Conservation (phyloP, 2,329 filamentous ascomycete species). For the Pseudogymnoascus sp. region DNA sequence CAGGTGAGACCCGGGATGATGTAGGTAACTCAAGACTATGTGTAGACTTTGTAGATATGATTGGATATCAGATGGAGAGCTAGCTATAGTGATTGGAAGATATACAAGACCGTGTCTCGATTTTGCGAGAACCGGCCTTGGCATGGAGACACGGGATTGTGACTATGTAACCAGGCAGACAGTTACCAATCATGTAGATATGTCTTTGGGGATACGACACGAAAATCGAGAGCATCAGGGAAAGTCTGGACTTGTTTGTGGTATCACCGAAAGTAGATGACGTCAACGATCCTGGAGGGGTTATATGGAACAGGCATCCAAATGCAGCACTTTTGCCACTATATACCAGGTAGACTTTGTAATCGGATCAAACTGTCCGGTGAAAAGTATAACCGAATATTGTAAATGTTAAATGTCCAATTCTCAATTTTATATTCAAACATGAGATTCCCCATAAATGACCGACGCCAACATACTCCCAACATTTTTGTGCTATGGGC, state of each 20-base stretch:
- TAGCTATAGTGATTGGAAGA: not conserved
- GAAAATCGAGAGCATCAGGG: not conserved
- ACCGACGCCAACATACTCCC: not conserved
- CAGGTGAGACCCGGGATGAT: not conserved
- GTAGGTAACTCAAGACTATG: slow-evolving; percentile 9
- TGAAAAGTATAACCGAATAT: not conserved
- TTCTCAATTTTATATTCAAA: slow-evolving; percentile 1
- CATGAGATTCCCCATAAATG: not conserved
- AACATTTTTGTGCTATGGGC: not conserved
- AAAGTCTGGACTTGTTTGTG: not conserved
- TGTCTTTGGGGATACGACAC: not conserved
- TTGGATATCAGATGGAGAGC: not conserved
- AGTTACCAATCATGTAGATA: slow-evolving; percentile 5
- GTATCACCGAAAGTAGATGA: not conserved
- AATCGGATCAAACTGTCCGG: not conserved
- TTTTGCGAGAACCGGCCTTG: not conserved
- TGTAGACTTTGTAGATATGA: not conserved
- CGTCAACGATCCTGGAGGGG: not conserved
- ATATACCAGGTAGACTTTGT: not conserved
- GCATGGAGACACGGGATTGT: not conserved
- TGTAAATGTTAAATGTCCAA: not conserved
- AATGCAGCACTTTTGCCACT: not conserved
- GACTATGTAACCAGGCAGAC: not conserved
- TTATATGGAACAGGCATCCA: not conserved
- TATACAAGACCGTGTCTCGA: not conserved